Percentiles rank a stretch among this genome's conserved stretches.
phyloP scores from a whole-genome alignment of 306 rosid genomes.

The Casuarina equisetifolia region DNA sequence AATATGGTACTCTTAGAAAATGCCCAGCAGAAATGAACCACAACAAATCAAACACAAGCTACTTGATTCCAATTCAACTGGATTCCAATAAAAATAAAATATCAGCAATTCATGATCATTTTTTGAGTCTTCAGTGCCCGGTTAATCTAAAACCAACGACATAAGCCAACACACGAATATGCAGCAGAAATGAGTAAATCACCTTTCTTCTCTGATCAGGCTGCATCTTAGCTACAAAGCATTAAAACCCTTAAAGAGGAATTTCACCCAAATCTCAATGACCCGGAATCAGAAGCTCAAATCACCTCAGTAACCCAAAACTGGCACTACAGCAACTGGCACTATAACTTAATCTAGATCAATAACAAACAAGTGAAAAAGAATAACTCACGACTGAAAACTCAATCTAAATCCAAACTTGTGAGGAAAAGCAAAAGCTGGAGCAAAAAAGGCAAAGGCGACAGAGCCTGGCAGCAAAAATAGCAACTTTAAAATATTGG shows the following conservation, averaged over 20 bases:
- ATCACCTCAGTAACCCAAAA: constrained; percentile 29
- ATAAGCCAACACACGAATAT: neutral
- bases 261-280: constrained; percentile 31
- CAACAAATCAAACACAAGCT: neutral
- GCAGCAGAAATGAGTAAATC: constrained; percentile 23
- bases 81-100: neutral
- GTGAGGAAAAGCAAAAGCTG: constrained; percentile 17
- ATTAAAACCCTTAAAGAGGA: constrained; percentile 32
- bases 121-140: neutral
- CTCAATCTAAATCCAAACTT: constrained; percentile 18
- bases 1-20: constrained; percentile 18
- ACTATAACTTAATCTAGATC: constrained; percentile 33
- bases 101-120: neutral
- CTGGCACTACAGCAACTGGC: constrained; percentile 23
- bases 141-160: constrained; percentile 3
- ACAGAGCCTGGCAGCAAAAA: constrained; percentile 22
- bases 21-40: constrained; percentile 23
- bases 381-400: constrained; percentile 25
- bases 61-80: neutral
- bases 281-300: constrained; percentile 38
- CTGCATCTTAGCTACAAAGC: constrained; percentile 65
- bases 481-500: constrained; percentile 15
- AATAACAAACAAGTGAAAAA: constrained; percentile 26
- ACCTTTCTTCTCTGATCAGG: constrained; percentile 95
- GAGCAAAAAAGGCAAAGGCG: constrained; percentile 28